These are phyloP conservation scores for Gossypium sturtianum DNA, from an alignment of 345 rosid species.

Conservation along the genomic window DNA sequence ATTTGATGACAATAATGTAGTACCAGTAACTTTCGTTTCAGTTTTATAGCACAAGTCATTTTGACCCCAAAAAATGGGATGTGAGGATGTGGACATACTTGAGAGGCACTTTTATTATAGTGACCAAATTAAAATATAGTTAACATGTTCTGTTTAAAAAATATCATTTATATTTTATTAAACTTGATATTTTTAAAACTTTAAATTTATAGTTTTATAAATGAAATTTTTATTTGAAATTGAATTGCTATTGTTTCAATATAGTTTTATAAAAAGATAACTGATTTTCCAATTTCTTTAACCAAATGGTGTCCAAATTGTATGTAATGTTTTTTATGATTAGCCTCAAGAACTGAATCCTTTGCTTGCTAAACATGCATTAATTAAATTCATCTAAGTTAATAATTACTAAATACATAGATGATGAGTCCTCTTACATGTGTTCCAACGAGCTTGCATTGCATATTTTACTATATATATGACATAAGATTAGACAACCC, in stretches of 20 bases:
- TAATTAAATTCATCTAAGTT: not conserved
- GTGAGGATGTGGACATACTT: too few relatives aligned
- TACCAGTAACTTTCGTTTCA: not conserved
- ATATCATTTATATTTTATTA: too few relatives aligned
- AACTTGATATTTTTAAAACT: too few relatives aligned
- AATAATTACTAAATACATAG: not conserved
- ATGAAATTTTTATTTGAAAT: too few relatives aligned
- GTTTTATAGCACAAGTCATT: not conserved
- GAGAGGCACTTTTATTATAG: too few relatives aligned
- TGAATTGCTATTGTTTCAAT: too few relatives aligned
- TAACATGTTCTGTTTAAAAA: too few relatives aligned
- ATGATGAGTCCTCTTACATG: not conserved
- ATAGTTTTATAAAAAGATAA: too few relatives aligned
- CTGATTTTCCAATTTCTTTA: too few relatives aligned
- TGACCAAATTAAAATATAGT: too few relatives aligned
- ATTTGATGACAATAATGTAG: not conserved
- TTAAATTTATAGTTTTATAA: too few relatives aligned
- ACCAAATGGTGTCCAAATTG: too few relatives aligned
- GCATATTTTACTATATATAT: not conserved
- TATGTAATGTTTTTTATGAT: not conserved
- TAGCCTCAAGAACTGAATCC: not conserved
- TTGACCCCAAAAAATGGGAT: not conserved
- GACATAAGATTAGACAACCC: conserved; percentile 1
- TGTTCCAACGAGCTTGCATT: not conserved
- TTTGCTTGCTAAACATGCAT: not conserved